phyloP scores from a whole-genome alignment of 345 rosid genomes.

The Boechera divaricarpa region DNA sequence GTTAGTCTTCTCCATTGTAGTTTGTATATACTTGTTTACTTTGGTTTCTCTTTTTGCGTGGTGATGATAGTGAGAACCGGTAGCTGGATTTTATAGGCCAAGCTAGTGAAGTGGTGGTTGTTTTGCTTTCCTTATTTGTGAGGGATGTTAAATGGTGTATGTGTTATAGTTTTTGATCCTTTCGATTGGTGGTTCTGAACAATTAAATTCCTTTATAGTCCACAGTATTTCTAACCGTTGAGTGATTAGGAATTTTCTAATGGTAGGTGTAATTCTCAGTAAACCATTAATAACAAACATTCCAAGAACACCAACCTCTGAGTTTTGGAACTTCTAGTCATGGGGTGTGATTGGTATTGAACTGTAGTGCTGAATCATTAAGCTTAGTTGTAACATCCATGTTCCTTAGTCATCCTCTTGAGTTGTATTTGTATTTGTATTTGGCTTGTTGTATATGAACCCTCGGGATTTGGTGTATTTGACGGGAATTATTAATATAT shows the following conservation, averaged over 20 bases:
- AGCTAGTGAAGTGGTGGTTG: slow-evolving; percentile 23
- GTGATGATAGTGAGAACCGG: background rate
- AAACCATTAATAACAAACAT: background rate
- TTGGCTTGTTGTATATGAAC: no score
- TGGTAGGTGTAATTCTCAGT: background rate
- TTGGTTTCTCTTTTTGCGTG: slow-evolving; percentile 12
- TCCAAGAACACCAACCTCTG: background rate
- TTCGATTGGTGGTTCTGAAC: background rate
- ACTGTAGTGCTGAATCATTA: background rate
- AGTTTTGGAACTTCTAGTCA: slow-evolving; percentile 6
- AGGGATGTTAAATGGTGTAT: slow-evolving; percentile 17
- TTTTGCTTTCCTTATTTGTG: background rate
- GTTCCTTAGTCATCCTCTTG: no score
- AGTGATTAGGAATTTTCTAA: background rate
- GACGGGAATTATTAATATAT: no score
- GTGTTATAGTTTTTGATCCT: slow-evolving; percentile 13
- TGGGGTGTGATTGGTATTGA: background rate
- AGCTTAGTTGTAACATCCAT: background rate
- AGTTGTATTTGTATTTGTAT: no score
- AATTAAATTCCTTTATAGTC: no score
- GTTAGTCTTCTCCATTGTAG: slow-evolving; percentile 21
- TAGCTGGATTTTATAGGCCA: slow-evolving; percentile 26
- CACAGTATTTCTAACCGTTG: background rate
- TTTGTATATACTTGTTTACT: background rate
- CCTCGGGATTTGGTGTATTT: no score